These are phyloP conservation scores for Diplosphaera chodatii DNA, from an alignment of 139 green algal genomes.

Conservation along the genomic window DNA sequence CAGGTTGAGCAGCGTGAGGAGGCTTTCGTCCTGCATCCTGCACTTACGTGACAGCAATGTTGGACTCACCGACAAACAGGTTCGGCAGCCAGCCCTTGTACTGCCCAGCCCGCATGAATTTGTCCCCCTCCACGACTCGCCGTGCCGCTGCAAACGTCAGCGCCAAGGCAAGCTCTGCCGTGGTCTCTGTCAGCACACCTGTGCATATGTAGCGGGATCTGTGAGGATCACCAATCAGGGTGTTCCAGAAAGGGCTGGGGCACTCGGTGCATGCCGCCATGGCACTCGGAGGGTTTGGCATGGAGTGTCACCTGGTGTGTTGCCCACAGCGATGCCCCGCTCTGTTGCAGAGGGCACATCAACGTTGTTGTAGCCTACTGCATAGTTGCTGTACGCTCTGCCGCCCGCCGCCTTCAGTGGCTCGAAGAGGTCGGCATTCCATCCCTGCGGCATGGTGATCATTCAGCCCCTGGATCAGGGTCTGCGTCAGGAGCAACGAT, in stretches of 20 bases:
- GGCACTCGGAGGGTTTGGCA: no score
- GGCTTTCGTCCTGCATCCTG: no score
- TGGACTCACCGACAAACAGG: conserved; percentile 81
- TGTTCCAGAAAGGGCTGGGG: no score
- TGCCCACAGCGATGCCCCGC: conserved; percentile 89
- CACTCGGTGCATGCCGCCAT: no score
- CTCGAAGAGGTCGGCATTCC: conserved; percentile 82
- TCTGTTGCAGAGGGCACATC: conserved; percentile 80
- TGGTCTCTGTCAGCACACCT: conserved; percentile 93
- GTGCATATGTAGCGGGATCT: not conserved
- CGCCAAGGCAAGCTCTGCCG: conserved; percentile 89
- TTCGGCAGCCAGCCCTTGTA: conserved; percentile 96
- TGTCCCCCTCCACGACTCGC: conserved; percentile 88
- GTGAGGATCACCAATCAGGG: no score
- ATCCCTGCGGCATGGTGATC: no score
- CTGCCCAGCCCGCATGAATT: conserved; percentile 90
- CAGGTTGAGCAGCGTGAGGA: no score
- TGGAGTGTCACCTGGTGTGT: conserved; percentile 78
- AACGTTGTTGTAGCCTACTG: conserved; percentile 99
- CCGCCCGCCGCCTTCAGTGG: conserved; percentile 81
- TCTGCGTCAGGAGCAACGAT: no score
- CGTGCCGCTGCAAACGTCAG: conserved; percentile 89
- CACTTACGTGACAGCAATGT: no score
- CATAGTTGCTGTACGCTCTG: conserved; percentile 92
- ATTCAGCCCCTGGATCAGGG: no score